Evolutionary conservation across 306 rosid genomes (phyloP), one percentile per base, ranked within the genome.

Genomic region (Trichosanthes truncata): DNA sequence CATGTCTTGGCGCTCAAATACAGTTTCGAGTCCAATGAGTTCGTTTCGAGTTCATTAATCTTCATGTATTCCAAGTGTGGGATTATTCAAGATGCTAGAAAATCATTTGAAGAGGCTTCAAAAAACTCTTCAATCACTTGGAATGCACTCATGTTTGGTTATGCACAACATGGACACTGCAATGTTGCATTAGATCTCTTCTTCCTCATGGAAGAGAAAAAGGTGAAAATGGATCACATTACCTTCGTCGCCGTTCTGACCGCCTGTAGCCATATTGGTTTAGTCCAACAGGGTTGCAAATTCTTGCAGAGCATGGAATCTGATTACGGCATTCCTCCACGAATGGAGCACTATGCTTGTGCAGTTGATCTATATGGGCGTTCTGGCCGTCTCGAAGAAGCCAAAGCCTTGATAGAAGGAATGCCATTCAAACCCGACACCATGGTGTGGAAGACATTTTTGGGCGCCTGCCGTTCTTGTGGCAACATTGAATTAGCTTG

Each of bases 11-110:
- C 90, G 21, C 81, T 82, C 56, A 88, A 85, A 82, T 84, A 78
- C 4, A 94, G 97, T 55, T 81, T 90, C 7, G 84, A 85, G 36
- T 76, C 87, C 81, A 89, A 92, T 74, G 88, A 85, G 20, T 90
- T 85, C 65, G 96, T 94, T 18, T 85, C 87, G 20, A 92, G 97
- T 40, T 87, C 98, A n/a, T 85, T 94, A 82, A 90, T 92, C 71
- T 87, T 87, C 90, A 87, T 94, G 97, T 92, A 94, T 83, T 88
- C 98, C 61, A 92, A 90, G 84, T 94, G 97, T 72, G 97, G 98
- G 76, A 84, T 94, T 79, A 85, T 94, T 67, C 94, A 87, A 81
- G 96, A 90, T 82, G 94, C 98, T 78, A 84, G 81, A 78, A 87
- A 84, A 78, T 90, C 86, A 36, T 90, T 94, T 80, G 93, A 92